Base-by-base conservation (phyloP, 352 stramenopile genomes). In the Pythium grandisporangium region DNA sequence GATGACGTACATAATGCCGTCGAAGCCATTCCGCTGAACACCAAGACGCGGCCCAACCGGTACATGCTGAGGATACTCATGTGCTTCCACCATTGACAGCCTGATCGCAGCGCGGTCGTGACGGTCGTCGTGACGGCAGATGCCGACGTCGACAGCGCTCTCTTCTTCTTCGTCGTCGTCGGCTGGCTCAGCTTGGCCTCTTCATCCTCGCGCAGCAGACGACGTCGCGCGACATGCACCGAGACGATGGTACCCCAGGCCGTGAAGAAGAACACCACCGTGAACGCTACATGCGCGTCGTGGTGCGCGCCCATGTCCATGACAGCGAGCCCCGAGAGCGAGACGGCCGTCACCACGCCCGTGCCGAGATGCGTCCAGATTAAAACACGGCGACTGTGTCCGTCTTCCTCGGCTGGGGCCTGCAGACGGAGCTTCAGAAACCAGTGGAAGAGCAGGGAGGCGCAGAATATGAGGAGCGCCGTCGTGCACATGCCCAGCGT, bases 231-330 rank as follows among this genome's bases (percentile, higher is more conserved):
- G 3, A 60, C 34, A 14, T 92, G 76, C 7, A 81, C 58, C 2
- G 64, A 44, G 19, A 84, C 55, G 42, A 94, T 84, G 32, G 50
- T 73, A 23, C 58, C 34, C 81, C 81, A 94, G 6, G 78, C 64
- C 5, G 57, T 42, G 7, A 89, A 35, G 48, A 94, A 94, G 54
- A 94, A 94, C 5, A 65, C 26, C 20, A 88, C 64, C 1, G 78
- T 91, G 51, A 67, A 87, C 30, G 33, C 47, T 37, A 92, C 67
- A 49, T 94, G 81, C 2, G 63, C 59, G 40, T 87, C 65, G 46
- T 89, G 76, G 53, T 80, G 58, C 5, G 46, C 53, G 21, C 76
- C 66, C 81, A 94, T 90, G 58, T 92, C 76, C 37, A 85, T 55
- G 17, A 86, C 60, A 17, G 74, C 76, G 13, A 94, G 61, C 2